Evolutionary conservation across 495 filamentous ascomycete genomes (phyloP), one percentile per base, ranked within the genome.

Genomic region (Cairneyella variabilis): DNA sequence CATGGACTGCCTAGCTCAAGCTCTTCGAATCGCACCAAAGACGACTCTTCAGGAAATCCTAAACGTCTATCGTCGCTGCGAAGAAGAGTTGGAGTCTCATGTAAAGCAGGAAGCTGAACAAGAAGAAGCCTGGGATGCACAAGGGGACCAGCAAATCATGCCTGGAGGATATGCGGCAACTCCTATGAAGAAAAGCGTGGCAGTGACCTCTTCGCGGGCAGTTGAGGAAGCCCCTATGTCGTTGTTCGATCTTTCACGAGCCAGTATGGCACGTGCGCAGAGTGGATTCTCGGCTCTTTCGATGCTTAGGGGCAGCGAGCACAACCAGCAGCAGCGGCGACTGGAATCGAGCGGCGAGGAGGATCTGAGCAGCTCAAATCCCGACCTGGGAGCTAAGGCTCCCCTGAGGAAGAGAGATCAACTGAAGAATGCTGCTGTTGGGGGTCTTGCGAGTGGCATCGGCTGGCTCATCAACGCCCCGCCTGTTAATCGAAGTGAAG

Each of bases 221-320:
- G 51, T 71, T 12, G 86, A 90, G 47, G 91, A 95, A 63, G 87
- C 89, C 27, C 93, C 93, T 0, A 91, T 97, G 85, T 91, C 90
- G 2, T 72, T 97, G 21, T 97, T 98, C 62, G 95, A 96, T 56
- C 81, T 97, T 37, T 90, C 91, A 7, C 77, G 90, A 23, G 90
- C 76, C 3, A 76, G 85, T 47, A 90, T 91, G 26, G 83, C 88
- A 4, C 76, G 84, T 36, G 91, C 95, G 7, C 77, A 77, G 54
- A 64, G 65, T 41, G 76, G 79, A 48, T 61, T 79, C 22, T 69
- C 73, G 0, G 71, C 73, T 3, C 44, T 82, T 25, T 71, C 76
- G 0, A 72, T 69, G 26, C 44, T 61, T 20, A 49, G 38, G 22
- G 34, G 45, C 10, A 57, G 47, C 16, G 4, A 18, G 16, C n/a